phyloP scores from a whole-genome alignment of 495 filamentous ascomycete genomes.

The Glutinoglossum americanum region DNA sequence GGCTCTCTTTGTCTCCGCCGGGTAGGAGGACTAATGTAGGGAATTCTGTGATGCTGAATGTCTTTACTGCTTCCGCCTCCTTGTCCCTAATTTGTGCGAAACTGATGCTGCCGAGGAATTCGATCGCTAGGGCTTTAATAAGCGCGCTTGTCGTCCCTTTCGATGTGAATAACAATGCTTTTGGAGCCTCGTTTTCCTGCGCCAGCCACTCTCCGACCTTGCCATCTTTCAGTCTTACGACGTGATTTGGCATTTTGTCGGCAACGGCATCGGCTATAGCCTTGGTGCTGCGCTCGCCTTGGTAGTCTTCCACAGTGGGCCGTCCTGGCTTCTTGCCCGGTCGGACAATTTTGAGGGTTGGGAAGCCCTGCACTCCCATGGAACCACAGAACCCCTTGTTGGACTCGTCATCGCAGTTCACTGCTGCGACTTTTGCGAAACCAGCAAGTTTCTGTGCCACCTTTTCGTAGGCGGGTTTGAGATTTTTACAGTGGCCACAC shows the following conservation, averaged over 20 bases:
- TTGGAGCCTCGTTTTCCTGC: conserved; percentile 49
- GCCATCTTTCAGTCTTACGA: conserved; percentile 60
- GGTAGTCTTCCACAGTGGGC: conserved; percentile 81
- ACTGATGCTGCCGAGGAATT: conserved; percentile 64
- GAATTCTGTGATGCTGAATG: conserved; percentile 55
- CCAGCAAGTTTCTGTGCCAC: conserved; percentile 73
- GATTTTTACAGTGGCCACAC: conserved; percentile 92
- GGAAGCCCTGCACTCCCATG: conserved; percentile 90
- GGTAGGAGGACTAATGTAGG: conserved; percentile 70
- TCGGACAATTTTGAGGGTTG: conserved; percentile 82
- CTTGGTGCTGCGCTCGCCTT: conserved; percentile 59
- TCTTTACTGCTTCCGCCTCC: conserved; percentile 45
- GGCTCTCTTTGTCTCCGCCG: conserved; percentile 39
- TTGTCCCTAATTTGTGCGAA: conserved; percentile 77
- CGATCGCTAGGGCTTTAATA: conserved; percentile 68
- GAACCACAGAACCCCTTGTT: conserved; percentile 78
- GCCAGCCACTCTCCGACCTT: conserved; percentile 56
- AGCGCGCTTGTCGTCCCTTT: conserved; percentile 75
- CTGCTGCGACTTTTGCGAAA: conserved; percentile 77
- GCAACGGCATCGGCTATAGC: conserved; percentile 74
- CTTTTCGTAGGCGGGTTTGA: conserved; percentile 91
- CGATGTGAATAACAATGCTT: conserved; percentile 84
- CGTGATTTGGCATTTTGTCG: conserved; percentile 76
- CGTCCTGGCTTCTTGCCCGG: conserved; percentile 66
- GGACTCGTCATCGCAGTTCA: conserved; percentile 86